A percentile compares a stretch with the other conserved stretches of the same genome.
These are phyloP conservation scores for Termitomyces sp. DNA, from an alignment of 768 basidiomycete species.

Conservation along the genomic window DNA sequence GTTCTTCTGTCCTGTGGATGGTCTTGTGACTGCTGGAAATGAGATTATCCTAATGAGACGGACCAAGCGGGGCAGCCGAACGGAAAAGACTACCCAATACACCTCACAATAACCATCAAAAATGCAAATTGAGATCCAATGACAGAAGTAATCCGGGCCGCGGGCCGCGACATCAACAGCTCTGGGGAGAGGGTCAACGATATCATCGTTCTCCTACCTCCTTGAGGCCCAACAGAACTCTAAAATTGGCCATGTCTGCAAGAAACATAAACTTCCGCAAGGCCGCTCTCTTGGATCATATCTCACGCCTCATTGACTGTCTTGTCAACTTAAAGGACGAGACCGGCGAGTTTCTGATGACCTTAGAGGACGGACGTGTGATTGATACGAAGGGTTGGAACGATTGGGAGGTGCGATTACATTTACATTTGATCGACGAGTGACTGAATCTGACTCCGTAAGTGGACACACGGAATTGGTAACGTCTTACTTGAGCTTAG, in stretches of 20 bases:
- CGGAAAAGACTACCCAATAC: not conserved
- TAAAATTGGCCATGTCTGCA: constrained; percentile 20
- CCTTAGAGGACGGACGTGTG: constrained; percentile 40
- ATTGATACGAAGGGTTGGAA: constrained; percentile 58
- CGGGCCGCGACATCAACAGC: constrained; percentile 1
- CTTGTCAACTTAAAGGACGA: constrained; percentile 49
- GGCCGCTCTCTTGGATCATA: constrained; percentile 19
- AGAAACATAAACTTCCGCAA: constrained; percentile 27
- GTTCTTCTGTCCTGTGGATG: not conserved
- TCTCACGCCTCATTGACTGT: constrained; percentile 31
- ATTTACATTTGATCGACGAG: not conserved
- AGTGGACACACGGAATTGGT: constrained; percentile 45
- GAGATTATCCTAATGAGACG: not conserved
- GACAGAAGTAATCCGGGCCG: constrained; percentile 7
- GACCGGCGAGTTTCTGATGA: constrained; percentile 44
- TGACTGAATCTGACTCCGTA: not conserved
- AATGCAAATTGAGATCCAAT: not conserved
- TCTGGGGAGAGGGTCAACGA: not conserved
- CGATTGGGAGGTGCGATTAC: constrained; percentile 40
- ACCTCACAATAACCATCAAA: not conserved
- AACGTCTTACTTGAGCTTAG: not conserved
- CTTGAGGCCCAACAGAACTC: not conserved
- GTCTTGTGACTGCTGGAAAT: constrained; percentile 13
- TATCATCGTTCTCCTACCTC: not conserved
- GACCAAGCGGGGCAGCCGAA: not conserved